These are phyloP conservation scores for Fistulinella prunicolor DNA, from an alignment of 768 basidiomycete species.

Conservation along the genomic window DNA sequence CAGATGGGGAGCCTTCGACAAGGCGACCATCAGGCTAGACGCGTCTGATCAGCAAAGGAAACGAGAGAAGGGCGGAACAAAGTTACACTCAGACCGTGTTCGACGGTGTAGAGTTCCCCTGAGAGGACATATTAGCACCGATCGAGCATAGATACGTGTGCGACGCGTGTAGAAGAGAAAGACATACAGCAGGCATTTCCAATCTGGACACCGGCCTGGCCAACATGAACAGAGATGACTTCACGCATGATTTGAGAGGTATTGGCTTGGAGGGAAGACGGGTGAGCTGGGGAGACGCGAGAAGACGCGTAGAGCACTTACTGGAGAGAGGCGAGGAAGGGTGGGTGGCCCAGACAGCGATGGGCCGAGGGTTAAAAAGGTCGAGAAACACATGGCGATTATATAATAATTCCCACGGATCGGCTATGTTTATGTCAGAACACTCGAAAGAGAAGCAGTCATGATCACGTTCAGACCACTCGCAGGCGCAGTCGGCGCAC, in stretches of 20 bases:
- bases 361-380: conserved; percentile 43
- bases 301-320: conserved; percentile 30
- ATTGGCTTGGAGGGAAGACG: conserved; percentile 4
- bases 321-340: conserved; percentile 31
- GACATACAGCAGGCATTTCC: conserved; percentile 98
- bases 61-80: conserved; percentile 5
- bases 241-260: conserved; percentile 65
- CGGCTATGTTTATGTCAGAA: conserved; percentile 11
- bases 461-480: conserved; percentile 97
- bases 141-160: background rate
- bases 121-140: conserved; percentile 26
- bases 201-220: conserved; percentile 97
- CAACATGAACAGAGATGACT: conserved; percentile 98
- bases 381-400: conserved; percentile 33
- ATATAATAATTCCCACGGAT: conserved; percentile 32
- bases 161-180: conserved; percentile 14
- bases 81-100: conserved; percentile 91
- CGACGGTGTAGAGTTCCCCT: conserved; percentile 99
- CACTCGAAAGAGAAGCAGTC: too few relatives aligned
- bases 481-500: conserved; percentile 75
- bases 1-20: conserved; percentile 68
- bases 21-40: conserved; percentile 91
- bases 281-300: conserved; percentile 20
- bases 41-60: conserved; percentile 18
- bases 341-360: conserved; percentile 26